Percentiles rank a stretch among this genome's conserved stretches.
phyloP scores from a whole-genome alignment of 2,329 filamentous ascomycete species.

The Penicillium sp. region DNA sequence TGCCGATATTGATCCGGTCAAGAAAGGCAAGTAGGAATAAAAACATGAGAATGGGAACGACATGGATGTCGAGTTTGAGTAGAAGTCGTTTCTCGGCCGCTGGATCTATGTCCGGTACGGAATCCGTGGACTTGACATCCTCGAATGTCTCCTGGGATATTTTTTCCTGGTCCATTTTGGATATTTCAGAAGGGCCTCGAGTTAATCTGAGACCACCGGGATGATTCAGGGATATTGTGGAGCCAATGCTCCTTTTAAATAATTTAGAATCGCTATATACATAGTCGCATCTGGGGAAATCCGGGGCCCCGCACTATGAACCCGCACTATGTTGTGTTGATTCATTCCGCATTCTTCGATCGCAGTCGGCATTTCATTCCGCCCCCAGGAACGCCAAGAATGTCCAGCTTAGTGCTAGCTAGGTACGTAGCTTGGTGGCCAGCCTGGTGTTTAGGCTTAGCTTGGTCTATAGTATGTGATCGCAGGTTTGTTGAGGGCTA shows the following conservation, averaged over 20 bases:
- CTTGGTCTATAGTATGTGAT: background rate
- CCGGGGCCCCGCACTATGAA: conserved; percentile 5
- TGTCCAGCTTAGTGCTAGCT: too few relatives aligned
- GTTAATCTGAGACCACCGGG: background rate
- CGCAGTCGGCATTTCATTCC: background rate
- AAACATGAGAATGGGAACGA: conserved; percentile 49
- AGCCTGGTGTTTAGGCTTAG: background rate
- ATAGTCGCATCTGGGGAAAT: background rate
- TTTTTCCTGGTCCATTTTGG: conserved; percentile 15
- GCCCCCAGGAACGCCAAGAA: background rate
- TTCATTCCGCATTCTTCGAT: background rate
- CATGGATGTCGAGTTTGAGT: conserved; percentile 48
- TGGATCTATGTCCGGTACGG: conserved; percentile 20
- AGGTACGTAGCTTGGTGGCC: background rate
- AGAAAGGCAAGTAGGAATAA: conserved; percentile 48
- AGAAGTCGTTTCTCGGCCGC: conserved; percentile 46
- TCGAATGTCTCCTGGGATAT: conserved; percentile 14
- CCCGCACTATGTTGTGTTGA: background rate
- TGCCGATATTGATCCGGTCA: conserved; percentile 50
- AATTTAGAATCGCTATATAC: background rate
- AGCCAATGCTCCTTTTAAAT: background rate
- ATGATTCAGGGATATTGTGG: background rate
- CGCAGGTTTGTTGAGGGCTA: background rate
- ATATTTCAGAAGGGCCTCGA: background rate
- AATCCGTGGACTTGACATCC: conserved; percentile 13